Conservation (phyloP, 2,329 filamentous ascomycete species). For the Botrytis byssoidea region DNA sequence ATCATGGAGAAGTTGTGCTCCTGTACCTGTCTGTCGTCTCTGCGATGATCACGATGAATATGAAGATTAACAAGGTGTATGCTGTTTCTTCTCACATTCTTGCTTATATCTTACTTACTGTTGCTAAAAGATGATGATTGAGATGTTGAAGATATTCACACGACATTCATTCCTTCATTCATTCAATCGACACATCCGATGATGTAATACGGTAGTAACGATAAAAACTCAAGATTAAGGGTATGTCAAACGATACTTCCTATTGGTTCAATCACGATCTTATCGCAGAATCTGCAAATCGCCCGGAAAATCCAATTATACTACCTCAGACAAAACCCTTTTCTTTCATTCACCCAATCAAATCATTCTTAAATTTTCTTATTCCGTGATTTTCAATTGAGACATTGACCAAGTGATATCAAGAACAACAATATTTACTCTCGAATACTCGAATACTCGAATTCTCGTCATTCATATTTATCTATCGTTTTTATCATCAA, state of each 20-base stretch:
- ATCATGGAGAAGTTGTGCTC: no score
- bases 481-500: not conserved
- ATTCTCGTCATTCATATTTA: not conserved
- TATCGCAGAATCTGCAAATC: slow-evolving; percentile 17
- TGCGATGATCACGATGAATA: not conserved
- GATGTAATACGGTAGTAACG: not conserved
- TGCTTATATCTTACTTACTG: not conserved
- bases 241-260: not conserved
- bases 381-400: slow-evolving; percentile 2
- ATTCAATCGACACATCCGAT: not conserved
- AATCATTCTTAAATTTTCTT: not conserved
- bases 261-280: not conserved
- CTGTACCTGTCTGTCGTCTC: not conserved
- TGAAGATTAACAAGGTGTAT: not conserved
- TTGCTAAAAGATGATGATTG: not conserved
- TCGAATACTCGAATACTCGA: not conserved
- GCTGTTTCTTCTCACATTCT: not conserved
- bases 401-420: slow-evolving; percentile 15
- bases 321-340: not conserved
- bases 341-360: slow-evolving; percentile 22
- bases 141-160: not conserved
- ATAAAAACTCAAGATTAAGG: not conserved
- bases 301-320: not conserved
- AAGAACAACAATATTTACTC: not conserved
- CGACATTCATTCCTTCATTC: not conserved